phyloP scores from a whole-genome alignment of 2,329 filamentous ascomycete genomes.

The Macrophomina phaseolina region DNA sequence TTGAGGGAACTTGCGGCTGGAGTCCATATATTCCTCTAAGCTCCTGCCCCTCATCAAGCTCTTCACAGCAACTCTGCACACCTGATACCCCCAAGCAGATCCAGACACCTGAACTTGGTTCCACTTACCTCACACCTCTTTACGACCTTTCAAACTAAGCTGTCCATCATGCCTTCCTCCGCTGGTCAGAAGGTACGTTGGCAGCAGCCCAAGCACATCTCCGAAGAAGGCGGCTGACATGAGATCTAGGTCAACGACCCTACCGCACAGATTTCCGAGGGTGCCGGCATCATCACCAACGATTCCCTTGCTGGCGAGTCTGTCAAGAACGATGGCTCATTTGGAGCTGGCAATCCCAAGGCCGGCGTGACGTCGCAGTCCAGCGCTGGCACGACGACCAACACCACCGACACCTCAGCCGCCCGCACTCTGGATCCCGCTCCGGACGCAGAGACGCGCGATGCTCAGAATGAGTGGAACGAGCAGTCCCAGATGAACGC shows the following conservation, averaged over 20 bases:
- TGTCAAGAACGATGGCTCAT: slow-evolving; percentile 62
- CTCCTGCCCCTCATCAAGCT: background rate
- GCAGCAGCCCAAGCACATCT: background rate
- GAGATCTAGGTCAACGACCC: slow-evolving; percentile 55
- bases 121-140: background rate
- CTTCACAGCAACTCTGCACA: background rate
- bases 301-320: slow-evolving; percentile 82
- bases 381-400: slow-evolving; percentile 60
- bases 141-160: background rate
- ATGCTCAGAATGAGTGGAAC: slow-evolving; percentile 47
- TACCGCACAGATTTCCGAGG: slow-evolving; percentile 61
- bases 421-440: slow-evolving; percentile 59
- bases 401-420: slow-evolving; percentile 61
- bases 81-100: background rate
- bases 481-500: slow-evolving; percentile 50
- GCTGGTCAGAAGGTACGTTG: slow-evolving; percentile 31
- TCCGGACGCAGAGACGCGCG: slow-evolving; percentile 52
- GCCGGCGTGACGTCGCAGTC: slow-evolving; percentile 57
- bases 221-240: slow-evolving; percentile 18
- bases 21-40: slow-evolving; percentile 6
- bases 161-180: slow-evolving; percentile 27
- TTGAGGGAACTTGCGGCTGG: background rate
- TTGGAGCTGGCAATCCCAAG: slow-evolving; percentile 63
- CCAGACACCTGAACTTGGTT: background rate
- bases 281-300: slow-evolving; percentile 65